A percentile compares a stretch with the other conserved stretches of the same genome.
Conservation (phyloP, 352 stramenopile species). For the Pythium myriotylum region DNA sequence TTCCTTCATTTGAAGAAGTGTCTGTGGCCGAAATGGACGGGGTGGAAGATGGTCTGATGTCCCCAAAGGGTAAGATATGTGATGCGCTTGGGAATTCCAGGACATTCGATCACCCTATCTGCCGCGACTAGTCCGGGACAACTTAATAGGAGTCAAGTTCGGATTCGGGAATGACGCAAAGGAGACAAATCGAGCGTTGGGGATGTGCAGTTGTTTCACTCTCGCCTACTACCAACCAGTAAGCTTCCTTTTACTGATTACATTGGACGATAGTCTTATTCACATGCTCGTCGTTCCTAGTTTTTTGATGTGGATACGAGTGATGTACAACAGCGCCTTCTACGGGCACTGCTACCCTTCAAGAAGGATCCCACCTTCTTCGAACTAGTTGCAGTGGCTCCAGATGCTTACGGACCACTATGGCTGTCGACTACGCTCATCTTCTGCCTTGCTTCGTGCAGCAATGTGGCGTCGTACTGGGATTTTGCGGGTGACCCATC, state of each 20-base stretch:
- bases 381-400: constrained; percentile 59
- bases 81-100: background rate
- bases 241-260: no score
- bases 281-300: constrained; percentile 28
- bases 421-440: constrained; percentile 87
- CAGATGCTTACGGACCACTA: constrained; percentile 82
- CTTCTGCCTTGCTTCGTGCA: constrained; percentile 86
- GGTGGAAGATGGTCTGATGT: constrained; percentile 76
- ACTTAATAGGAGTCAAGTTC: constrained; percentile 59
- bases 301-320: constrained; percentile 88
- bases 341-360: constrained; percentile 76
- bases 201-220: constrained; percentile 81
- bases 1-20: constrained; percentile 48
- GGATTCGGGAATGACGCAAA: constrained; percentile 41
- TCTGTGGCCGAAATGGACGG: constrained; percentile 74
- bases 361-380: constrained; percentile 84
- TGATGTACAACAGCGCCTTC: constrained; percentile 78
- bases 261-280: no score
- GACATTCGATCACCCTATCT: background rate
- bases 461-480: constrained; percentile 82
- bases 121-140: constrained; percentile 41
- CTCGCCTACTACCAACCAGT: constrained; percentile 86
- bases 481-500: constrained; percentile 62
- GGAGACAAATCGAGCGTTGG: constrained; percentile 31
- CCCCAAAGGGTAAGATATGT: constrained; percentile 53